Percentiles rank a stretch among this genome's conserved stretches.
phyloP scores from a whole-genome alignment of 495 filamentous ascomycete genomes.

The Penicillium paradoxum region DNA sequence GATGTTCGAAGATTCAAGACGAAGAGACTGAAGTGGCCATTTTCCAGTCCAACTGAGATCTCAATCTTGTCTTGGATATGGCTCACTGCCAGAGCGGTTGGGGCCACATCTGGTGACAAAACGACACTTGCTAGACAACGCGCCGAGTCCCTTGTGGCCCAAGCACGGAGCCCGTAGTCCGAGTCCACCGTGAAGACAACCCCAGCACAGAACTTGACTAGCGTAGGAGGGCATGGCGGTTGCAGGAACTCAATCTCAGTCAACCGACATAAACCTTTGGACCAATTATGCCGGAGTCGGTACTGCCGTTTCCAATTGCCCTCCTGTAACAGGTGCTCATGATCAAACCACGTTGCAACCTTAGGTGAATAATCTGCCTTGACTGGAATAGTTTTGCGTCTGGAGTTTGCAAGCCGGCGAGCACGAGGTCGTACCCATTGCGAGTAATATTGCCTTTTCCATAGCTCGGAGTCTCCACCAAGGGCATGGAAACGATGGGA shows the following conservation, averaged over 20 bases:
- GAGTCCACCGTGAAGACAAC: conserved; percentile 75
- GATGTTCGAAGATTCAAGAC: conserved; percentile 43
- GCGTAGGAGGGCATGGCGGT: conserved; percentile 49
- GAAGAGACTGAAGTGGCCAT: conserved; percentile 72
- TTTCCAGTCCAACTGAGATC: conserved; percentile 68
- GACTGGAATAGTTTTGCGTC: conserved; percentile 36
- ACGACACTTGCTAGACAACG: conserved; percentile 24
- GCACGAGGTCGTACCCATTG: conserved; percentile 85
- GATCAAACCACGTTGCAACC: conserved; percentile 80
- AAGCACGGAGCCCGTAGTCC: conserved; percentile 65
- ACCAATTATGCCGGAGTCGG: conserved; percentile 89
- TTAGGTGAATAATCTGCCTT: conserved; percentile 64
- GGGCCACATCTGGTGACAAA: conserved; percentile 29
- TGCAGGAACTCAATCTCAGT: conserved; percentile 67
- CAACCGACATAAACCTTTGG: conserved; percentile 72
- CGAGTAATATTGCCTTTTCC: conserved; percentile 85
- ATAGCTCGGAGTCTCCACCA: conserved; percentile 78
- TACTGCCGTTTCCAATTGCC: conserved; percentile 87
- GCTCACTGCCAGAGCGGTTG: conserved; percentile 64
- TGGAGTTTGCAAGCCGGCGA: conserved; percentile 65
- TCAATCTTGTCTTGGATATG: conserved; percentile 26
- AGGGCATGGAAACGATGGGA: conserved; percentile 75
- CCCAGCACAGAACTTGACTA: conserved; percentile 69
- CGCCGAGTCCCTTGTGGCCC: conserved; percentile 60
- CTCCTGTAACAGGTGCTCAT: conserved; percentile 50